Base-by-base conservation (phyloP, 139 green algal species). In the Astrephomene gubernaculifera region DNA sequence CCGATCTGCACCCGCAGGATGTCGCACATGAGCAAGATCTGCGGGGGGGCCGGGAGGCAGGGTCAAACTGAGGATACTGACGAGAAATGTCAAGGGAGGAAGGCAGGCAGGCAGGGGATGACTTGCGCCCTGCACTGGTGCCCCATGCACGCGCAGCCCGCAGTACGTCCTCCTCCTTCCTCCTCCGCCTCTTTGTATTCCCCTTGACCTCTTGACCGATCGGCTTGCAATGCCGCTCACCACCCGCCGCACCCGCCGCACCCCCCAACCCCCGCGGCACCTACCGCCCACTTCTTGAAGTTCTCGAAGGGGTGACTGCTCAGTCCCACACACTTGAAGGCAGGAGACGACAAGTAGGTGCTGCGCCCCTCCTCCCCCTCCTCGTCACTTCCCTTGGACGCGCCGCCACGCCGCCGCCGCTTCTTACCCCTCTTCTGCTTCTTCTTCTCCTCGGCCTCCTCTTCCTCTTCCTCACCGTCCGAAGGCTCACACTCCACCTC, bases 211-310 rank as follows among this genome's bases (percentile, higher is more conserved):
- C 49, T 17, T 17, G 14, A 12, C 49, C 49, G 49, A 25, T 57
- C 14, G 14, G 14, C 49, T 57, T 12, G 17, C 12, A 17, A 12
- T 57, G 14, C 49, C 49, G 14, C 49, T 17, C 14, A 17, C 49
- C 17, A 17, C 49, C 17, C 12, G 49, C 49, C 12, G 49, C 49
- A 17, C 49, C 49, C 49, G 14, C 49, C 49, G 17, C 14, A 12
- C 49, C 49, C 49, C 17, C 49, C 49, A 12, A 17, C 14, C 14
- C 14, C 49, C 12, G 49, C 49, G 12, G 49, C 57, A 75, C 74
- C n/a, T 57, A 82, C 74, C 74, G 71, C 38, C 74, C 74, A 82
- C 14, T 22, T n/a, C 54, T 38, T 68, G 74, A 82, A 82, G 54
- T 82, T 71, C 54, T 71, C 74, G 29, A 71, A 17, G 29, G n/a